Evolutionary conservation across 75 land plant species (phyloP).

Genomic region (Picea sitchensis): DNA sequence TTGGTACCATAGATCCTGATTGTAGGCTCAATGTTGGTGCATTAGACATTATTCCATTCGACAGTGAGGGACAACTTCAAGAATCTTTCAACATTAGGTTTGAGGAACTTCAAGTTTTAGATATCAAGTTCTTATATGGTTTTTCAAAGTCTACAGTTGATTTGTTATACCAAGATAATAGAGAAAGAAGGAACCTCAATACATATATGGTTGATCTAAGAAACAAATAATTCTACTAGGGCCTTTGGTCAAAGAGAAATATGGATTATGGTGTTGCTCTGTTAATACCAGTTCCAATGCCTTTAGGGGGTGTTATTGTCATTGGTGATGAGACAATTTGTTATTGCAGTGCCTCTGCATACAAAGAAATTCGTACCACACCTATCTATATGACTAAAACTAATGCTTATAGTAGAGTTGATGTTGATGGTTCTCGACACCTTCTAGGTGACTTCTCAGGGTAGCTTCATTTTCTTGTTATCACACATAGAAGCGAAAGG

Average conservation of each 20-base stretch:
- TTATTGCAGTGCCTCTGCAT: slow-evolving; percentile 74
- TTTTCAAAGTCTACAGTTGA: slow-evolving; percentile 91
- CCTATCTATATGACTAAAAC: slow-evolving; percentile 73
- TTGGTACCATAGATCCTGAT: slow-evolving; percentile 45
- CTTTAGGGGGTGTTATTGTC: slow-evolving; percentile 88
- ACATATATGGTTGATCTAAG: slow-evolving; percentile 91
- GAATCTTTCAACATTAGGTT: slow-evolving; percentile 76
- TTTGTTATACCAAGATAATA: slow-evolving; percentile 95
- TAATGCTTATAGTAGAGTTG: slow-evolving; percentile 92
- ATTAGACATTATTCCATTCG: slow-evolving; percentile 44
- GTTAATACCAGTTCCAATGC: slow-evolving; percentile 89
- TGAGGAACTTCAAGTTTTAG: slow-evolving; percentile 98
- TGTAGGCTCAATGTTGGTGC: slow-evolving; percentile 44
- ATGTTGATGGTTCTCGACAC: slow-evolving; percentile 94
- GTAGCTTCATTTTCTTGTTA: slow-evolving; percentile 80
- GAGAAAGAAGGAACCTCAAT: slow-evolving; percentile 90
- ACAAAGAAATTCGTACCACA: slow-evolving; percentile 77
- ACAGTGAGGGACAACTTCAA: slow-evolving; percentile 42
- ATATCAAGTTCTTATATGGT: slow-evolving; percentile 96
- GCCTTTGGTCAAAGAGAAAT: slow-evolving; percentile 90
- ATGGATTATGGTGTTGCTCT: slow-evolving; percentile 88
- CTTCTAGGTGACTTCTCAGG: slow-evolving; percentile 85
- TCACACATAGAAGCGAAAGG: slow-evolving; percentile 91
- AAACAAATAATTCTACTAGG: slow-evolving; percentile 91
- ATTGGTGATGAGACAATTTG: slow-evolving; percentile 94